phyloP scores from a whole-genome alignment of 257 asterid species.

The Schizonepeta tenuifolia region DNA sequence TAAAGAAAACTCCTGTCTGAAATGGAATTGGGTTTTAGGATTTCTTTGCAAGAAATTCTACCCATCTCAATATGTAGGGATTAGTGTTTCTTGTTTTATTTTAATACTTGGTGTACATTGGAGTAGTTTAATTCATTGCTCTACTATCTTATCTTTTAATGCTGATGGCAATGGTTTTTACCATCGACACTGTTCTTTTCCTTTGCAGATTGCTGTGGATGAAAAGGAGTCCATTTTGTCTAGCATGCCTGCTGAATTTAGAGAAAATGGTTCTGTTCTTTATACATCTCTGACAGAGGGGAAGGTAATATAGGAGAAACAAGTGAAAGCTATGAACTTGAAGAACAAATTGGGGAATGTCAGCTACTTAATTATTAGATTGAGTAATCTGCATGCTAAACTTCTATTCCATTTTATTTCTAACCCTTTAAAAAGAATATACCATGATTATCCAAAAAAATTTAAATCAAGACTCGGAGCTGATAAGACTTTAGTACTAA shows the following conservation, averaged over 20 bases:
- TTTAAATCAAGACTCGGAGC: neutral
- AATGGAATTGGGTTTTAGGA: neutral
- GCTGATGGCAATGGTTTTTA: slow-evolving; percentile 17
- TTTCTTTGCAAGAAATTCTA: slow-evolving; percentile 1
- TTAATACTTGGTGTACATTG: slow-evolving; percentile 12
- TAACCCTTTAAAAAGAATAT: neutral
- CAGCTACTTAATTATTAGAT: neutral
- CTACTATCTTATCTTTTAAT: neutral
- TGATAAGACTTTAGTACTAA: slow-evolving; percentile 16
- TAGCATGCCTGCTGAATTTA: slow-evolving; percentile 69
- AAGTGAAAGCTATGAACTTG: slow-evolving; percentile 29
- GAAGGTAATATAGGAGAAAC: slow-evolving; percentile 60
- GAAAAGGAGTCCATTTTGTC: slow-evolving; percentile 80
- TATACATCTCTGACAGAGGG: slow-evolving; percentile 85
- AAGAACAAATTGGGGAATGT: slow-evolving; percentile 5
- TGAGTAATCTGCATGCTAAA: slow-evolving; percentile 12
- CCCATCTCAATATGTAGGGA: slow-evolving; percentile 4
- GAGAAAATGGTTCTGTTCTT: slow-evolving; percentile 78
- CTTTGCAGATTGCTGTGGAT: slow-evolving; percentile 74
- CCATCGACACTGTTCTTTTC: slow-evolving; percentile 9
- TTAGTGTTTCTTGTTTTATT: neutral
- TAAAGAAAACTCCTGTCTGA: slow-evolving; percentile 12
- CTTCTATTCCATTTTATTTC: neutral
- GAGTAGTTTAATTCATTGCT: slow-evolving; percentile 5
- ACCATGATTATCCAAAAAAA: neutral